These are phyloP conservation scores for Myriosclerotinia curreyana DNA, from an alignment of 2,329 filamentous ascomycete genomes.

Conservation along the genomic window DNA sequence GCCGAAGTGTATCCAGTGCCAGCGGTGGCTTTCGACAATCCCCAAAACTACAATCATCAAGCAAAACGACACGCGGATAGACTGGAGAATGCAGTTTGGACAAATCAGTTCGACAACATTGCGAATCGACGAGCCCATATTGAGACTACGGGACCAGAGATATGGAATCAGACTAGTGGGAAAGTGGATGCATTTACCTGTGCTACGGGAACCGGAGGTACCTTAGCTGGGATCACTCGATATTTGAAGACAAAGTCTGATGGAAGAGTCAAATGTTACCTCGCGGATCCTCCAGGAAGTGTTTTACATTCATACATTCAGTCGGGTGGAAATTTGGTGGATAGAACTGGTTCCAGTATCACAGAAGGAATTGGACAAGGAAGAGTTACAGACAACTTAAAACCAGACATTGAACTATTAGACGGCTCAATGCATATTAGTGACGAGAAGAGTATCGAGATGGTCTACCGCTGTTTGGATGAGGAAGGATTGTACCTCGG, in stretches of 20 bases:
- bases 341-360: conserved; percentile 81
- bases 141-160: conserved; percentile 95
- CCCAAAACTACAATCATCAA: conserved; percentile 97
- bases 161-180: conserved; percentile 88
- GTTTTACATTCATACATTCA: conserved; percentile 90
- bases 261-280: conserved; percentile 78
- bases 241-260: conserved; percentile 81
- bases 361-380: conserved; percentile 98
- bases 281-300: conserved; percentile 91
- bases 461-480: conserved; percentile 95
- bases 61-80: conserved; percentile 83
- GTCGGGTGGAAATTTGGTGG: conserved; percentile 77
- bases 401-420: conserved; percentile 76
- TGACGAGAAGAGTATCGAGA: conserved; percentile 93
- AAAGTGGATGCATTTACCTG: conserved; percentile 93
- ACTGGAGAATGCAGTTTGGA: conserved; percentile 91
- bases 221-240: conserved; percentile 81
- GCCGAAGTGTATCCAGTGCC: conserved; percentile 96
- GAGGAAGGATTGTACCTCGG: conserved; percentile 95
- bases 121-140: conserved; percentile 93
- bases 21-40: conserved; percentile 92
- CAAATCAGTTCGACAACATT: conserved; percentile 96
- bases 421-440: conserved; percentile 82
- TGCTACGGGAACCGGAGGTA: conserved; percentile 89
- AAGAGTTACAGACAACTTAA: conserved; percentile 90